These are phyloP conservation scores for Lentithecium fluviatile DNA, from an alignment of 495 filamentous ascomycete species.

Conservation along the genomic window DNA sequence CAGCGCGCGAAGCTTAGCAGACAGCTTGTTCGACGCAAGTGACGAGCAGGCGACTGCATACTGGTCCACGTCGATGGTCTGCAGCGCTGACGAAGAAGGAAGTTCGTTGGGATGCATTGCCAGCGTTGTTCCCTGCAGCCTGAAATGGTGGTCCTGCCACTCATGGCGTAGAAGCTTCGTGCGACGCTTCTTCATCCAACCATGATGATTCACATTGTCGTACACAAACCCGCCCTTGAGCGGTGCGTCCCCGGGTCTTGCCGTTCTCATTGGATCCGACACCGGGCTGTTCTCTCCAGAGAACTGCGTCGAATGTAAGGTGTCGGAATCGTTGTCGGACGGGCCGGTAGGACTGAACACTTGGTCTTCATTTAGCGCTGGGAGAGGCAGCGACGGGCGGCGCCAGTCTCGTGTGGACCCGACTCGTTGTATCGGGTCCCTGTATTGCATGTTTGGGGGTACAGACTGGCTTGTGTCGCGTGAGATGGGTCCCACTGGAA, in stretches of 20 bases:
- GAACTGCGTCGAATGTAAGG: slow-evolving; percentile 28
- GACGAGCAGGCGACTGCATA: slow-evolving; percentile 90
- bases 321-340: slow-evolving; percentile 28
- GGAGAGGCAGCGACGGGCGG: slow-evolving; percentile 58
- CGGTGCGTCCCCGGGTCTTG: slow-evolving; percentile 5
- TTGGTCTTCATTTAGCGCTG: slow-evolving; percentile 53
- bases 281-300: slow-evolving; percentile 20
- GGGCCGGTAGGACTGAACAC: slow-evolving; percentile 42
- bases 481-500: slow-evolving; percentile 65
- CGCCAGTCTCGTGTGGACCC: slow-evolving; percentile 49
- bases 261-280: slow-evolving; percentile 19
- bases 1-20: slow-evolving; percentile 83
- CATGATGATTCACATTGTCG: slow-evolving; percentile 61
- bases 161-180: slow-evolving; percentile 85
- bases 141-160: slow-evolving; percentile 88
- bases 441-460: slow-evolving; percentile 85
- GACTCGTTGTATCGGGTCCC: slow-evolving; percentile 53
- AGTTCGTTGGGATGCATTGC: slow-evolving; percentile 72
- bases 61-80: slow-evolving; percentile 90
- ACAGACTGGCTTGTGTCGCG: slow-evolving; percentile 82
- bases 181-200: slow-evolving; percentile 94
- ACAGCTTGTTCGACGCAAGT: slow-evolving; percentile 70
- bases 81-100: slow-evolving; percentile 59
- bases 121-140: slow-evolving; percentile 77
- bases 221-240: slow-evolving; percentile 33